Conservation (phyloP, 352 stramenopile genomes). For the Phytophthora hibernalis region DNA sequence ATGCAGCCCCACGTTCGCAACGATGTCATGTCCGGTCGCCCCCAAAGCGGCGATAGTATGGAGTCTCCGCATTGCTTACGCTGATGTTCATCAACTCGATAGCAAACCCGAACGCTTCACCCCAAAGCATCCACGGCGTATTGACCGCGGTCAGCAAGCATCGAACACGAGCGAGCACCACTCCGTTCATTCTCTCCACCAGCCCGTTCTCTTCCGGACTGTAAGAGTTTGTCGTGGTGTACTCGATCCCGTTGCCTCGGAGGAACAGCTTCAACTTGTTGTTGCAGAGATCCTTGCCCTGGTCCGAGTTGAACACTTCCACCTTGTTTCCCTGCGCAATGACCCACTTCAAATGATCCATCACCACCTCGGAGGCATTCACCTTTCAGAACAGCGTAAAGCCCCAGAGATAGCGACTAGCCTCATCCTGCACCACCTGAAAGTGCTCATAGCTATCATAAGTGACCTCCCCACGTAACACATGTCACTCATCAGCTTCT, state of each 20-base stretch:
- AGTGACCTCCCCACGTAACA: conserved; percentile 10
- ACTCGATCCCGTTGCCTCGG: not conserved
- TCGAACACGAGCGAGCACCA: not conserved
- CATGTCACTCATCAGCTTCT: conserved; percentile 21
- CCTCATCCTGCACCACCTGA: conserved; percentile 16
- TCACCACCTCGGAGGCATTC: conserved; percentile 5
- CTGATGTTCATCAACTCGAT: conserved; percentile 12
- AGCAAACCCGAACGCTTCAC: conserved; percentile 5
- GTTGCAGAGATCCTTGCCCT: conserved; percentile 7
- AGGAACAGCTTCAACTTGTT: not conserved
- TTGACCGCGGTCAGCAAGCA: not conserved
- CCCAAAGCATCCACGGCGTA: conserved; percentile 6
- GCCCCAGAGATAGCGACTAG: conserved; percentile 13
- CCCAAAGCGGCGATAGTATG: conserved; percentile 11
- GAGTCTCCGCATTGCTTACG: not conserved
- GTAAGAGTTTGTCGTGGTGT: conserved; percentile 1
- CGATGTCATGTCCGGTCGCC: conserved; percentile 2
- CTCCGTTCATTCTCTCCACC: not conserved
- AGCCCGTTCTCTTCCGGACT: conserved; percentile 17
- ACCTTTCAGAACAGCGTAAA: conserved; percentile 12
- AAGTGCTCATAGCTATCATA: conserved; percentile 21
- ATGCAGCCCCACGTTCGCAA: conserved; percentile 12
- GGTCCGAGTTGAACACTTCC: not conserved
- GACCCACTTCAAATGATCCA: conserved; percentile 9
- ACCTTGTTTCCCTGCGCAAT: not conserved